Conservation (phyloP, 768 basidiomycete species). For the Mycena vitilis region DNA sequence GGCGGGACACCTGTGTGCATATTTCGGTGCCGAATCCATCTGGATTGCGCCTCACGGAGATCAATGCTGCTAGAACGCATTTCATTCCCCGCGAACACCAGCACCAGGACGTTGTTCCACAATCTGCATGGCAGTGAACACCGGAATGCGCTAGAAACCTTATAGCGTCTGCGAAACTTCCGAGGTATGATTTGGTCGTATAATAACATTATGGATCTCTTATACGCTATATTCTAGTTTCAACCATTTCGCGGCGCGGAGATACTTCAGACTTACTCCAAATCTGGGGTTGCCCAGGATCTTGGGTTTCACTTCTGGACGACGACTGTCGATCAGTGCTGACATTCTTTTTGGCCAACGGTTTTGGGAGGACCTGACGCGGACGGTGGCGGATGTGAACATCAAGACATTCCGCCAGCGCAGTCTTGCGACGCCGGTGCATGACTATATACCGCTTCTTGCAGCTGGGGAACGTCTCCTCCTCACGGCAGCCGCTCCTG, state of each 20-base stretch:
- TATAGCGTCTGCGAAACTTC: conserved; percentile 21
- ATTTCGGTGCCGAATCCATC: no score
- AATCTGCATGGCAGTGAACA: no score
- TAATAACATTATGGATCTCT: not conserved
- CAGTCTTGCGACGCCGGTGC: conserved; percentile 27
- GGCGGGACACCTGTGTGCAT: no score
- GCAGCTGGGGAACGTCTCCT: conserved; percentile 9
- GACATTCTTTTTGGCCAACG: conserved; percentile 25
- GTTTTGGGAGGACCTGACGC: conserved; percentile 17
- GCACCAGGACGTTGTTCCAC: no score
- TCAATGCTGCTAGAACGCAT: no score
- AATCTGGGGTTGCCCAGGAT: conserved; percentile 26
- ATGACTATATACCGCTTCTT: conserved; percentile 27
- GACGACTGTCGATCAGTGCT: conserved; percentile 20
- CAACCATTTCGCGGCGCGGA: conserved; percentile 23
- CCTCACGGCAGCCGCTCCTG: conserved; percentile 2
- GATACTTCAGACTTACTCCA: conserved; percentile 20
- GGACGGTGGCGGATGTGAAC: conserved; percentile 23
- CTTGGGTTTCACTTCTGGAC: conserved; percentile 27
- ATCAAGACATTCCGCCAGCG: conserved; percentile 25
- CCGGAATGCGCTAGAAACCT: no score
- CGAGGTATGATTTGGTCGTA: conserved; percentile 14
- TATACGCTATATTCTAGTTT: conserved; percentile 6
- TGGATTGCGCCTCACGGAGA: no score
- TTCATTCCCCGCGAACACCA: no score